Conservation (phyloP, 2,329 filamentous ascomycete genomes). For the Fusarium chaquense region DNA sequence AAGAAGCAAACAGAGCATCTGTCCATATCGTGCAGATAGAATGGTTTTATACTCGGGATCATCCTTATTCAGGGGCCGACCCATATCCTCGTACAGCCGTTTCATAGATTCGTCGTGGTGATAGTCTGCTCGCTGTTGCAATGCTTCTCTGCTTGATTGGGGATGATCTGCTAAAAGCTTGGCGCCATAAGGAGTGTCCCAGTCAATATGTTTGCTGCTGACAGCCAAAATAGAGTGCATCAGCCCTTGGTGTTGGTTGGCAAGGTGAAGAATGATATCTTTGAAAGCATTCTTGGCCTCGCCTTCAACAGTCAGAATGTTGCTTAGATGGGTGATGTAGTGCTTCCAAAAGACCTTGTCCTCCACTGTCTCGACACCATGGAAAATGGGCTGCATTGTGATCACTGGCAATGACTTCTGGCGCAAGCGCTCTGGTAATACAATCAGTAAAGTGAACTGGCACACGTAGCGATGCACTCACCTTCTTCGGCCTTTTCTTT, state of each 20-base stretch:
- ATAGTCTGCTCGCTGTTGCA: conserved; percentile 65
- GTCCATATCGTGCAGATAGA: conserved; percentile 68
- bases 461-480: conserved; percentile 49
- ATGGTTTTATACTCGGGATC: conserved; percentile 60
- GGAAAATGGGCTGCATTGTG: conserved; percentile 75
- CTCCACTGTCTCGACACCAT: conserved; percentile 82
- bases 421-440: conserved; percentile 61
- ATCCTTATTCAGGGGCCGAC: conserved; percentile 56
- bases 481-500: conserved; percentile 80
- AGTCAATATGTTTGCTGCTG: conserved; percentile 80
- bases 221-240: conserved; percentile 93
- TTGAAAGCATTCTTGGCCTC: conserved; percentile 88
- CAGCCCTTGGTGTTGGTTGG: conserved; percentile 80
- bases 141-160: conserved; percentile 58
- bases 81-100: conserved; percentile 63
- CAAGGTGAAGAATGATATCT: conserved; percentile 84
- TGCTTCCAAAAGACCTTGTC: conserved; percentile 86
- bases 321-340: conserved; percentile 83
- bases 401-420: conserved; percentile 64
- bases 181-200: conserved; percentile 66
- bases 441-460: conserved; percentile 22
- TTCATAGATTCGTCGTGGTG: conserved; percentile 68
- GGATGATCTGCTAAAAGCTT: conserved; percentile 65
- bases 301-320: conserved; percentile 83
- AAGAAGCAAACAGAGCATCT: conserved; percentile 72